Evolutionary conservation across 768 basidiomycete species (phyloP).

Genomic region (Boletellus emodensis): DNA sequence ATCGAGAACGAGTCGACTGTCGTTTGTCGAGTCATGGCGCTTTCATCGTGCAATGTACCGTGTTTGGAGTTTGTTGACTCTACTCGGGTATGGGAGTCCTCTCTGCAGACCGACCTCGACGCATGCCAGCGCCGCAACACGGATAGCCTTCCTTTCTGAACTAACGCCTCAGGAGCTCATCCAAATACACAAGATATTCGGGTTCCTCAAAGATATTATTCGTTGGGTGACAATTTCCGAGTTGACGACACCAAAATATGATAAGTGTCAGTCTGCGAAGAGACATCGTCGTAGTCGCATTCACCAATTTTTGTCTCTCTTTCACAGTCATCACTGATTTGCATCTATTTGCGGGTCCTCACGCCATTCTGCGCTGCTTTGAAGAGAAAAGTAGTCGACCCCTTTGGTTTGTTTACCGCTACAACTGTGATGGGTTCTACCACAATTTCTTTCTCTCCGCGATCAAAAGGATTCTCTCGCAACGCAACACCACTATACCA

Average conservation of each 20-base stretch:
- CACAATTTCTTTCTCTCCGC: slow-evolving; percentile 4
- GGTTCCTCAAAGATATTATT: slow-evolving; percentile 4
- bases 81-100: slow-evolving; percentile 2
- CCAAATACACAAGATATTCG: slow-evolving; percentile 10
- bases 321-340: not conserved
- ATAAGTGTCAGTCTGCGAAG: too few relatives aligned
- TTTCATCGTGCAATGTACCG: slow-evolving; percentile 13
- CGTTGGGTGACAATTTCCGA: not conserved
- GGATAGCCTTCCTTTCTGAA: slow-evolving; percentile 12
- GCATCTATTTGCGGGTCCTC: slow-evolving; percentile 16
- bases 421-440: not conserved
- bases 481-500: slow-evolving; percentile 3
- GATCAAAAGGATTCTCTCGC: not conserved
- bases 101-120: not conserved
- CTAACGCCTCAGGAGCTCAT: slow-evolving; percentile 15
- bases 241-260: too few relatives aligned
- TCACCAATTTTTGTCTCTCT: too few relatives aligned
- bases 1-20: slow-evolving; percentile 7
- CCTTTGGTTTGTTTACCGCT: too few relatives aligned
- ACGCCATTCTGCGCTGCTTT: slow-evolving; percentile 9
- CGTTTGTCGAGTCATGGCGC: slow-evolving; percentile 12
- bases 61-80: slow-evolving; percentile 7
- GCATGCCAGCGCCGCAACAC: not conserved
- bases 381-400: slow-evolving; percentile 11
- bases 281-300: too few relatives aligned